Evolutionary conservation across 176 grass and related monocot species (phyloP).

Genomic region (Oryza officinalis): DNA sequence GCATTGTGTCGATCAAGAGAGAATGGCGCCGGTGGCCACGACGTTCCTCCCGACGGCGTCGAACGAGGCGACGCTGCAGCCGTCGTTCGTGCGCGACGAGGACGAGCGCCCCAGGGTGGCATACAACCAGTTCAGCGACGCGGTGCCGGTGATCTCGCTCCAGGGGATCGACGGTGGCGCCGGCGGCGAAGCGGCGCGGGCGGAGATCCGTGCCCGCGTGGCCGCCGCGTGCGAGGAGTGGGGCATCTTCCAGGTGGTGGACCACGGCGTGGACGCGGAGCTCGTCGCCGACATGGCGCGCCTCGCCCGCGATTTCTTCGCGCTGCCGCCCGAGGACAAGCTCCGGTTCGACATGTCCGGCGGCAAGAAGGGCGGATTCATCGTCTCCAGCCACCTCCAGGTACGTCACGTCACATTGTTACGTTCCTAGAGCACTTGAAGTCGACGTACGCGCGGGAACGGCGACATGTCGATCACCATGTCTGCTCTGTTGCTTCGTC

Average conservation of each 20-base stretch:
- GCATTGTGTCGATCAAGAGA: background rate
- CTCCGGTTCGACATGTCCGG: slow-evolving; percentile 87
- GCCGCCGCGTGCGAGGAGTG: slow-evolving; percentile 78
- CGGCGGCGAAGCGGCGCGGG: slow-evolving; percentile 2
- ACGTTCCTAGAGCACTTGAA: background rate
- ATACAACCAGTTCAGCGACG: slow-evolving; percentile 85
- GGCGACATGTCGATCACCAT: too few species aligned
- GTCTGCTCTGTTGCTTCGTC: too few species aligned
- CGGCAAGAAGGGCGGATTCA: slow-evolving; percentile 94
- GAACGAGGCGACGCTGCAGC: slow-evolving; percentile 55
- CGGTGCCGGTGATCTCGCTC: slow-evolving; percentile 77
- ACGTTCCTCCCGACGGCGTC: slow-evolving; percentile 67
- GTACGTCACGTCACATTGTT: slow-evolving; percentile 2
- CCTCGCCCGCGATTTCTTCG: slow-evolving; percentile 72
- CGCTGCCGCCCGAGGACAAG: slow-evolving; percentile 79
- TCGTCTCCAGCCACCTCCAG: slow-evolving; percentile 97
- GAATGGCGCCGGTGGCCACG: slow-evolving; percentile 57
- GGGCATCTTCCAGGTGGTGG: slow-evolving; percentile 95
- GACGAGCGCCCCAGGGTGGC: slow-evolving; percentile 94
- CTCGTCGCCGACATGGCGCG: slow-evolving; percentile 63
- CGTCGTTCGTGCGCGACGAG: slow-evolving; percentile 84
- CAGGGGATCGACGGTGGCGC: slow-evolving; percentile 52
- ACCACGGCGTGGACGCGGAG: slow-evolving; percentile 69
- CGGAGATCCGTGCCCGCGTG: slow-evolving; percentile 64
- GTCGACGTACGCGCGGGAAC: too few species aligned